These are phyloP conservation scores for Globisporangium sylvaticum DNA, from an alignment of 352 stramenopile species.

Conservation along the genomic window DNA sequence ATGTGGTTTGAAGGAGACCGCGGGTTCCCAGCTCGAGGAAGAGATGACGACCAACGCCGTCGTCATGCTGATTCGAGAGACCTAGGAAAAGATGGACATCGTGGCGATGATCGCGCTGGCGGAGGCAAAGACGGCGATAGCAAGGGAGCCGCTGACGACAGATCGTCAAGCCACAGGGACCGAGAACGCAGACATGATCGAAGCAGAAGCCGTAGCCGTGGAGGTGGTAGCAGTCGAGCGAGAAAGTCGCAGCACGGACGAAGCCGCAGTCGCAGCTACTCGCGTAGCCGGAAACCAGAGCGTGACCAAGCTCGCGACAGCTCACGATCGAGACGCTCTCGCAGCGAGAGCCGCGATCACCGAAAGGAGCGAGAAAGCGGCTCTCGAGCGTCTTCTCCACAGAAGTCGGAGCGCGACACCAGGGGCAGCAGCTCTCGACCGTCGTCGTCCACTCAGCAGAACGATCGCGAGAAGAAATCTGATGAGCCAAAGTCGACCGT, in stretches of 20 bases:
- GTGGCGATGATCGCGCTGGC: slow-evolving; percentile 10
- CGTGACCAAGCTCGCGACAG: slow-evolving; percentile 30
- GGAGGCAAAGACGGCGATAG: slow-evolving; percentile 29
- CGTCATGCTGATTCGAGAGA: slow-evolving; percentile 44
- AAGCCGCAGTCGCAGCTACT: slow-evolving; percentile 53
- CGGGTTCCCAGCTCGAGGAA: slow-evolving; percentile 24
- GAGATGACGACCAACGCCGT: slow-evolving; percentile 41
- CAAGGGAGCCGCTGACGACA: slow-evolving; percentile 6
- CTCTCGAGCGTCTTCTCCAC: slow-evolving; percentile 11
- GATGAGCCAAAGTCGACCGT: slow-evolving; percentile 27
- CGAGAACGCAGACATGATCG: slow-evolving; percentile 25
- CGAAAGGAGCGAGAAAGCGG: slow-evolving; percentile 11
- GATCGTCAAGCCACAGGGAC: neutral
- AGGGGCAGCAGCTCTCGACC: neutral
- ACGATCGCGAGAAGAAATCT: slow-evolving; percentile 13
- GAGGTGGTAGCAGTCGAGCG: slow-evolving; percentile 23
- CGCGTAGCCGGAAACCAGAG: slow-evolving; percentile 34
- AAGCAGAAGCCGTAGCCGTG: slow-evolving; percentile 38
- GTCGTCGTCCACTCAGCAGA: neutral
- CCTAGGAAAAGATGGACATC: slow-evolving; percentile 25
- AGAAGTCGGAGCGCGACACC: slow-evolving; percentile 8
- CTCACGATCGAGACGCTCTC: slow-evolving; percentile 36
- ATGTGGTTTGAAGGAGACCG: slow-evolving; percentile 45
- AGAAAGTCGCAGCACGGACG: slow-evolving; percentile 18
- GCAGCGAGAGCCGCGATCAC: slow-evolving; percentile 40